These are phyloP conservation scores for Otatea glauca DNA, from an alignment of 176 grass and related monocot genomes.

Conservation along the genomic window DNA sequence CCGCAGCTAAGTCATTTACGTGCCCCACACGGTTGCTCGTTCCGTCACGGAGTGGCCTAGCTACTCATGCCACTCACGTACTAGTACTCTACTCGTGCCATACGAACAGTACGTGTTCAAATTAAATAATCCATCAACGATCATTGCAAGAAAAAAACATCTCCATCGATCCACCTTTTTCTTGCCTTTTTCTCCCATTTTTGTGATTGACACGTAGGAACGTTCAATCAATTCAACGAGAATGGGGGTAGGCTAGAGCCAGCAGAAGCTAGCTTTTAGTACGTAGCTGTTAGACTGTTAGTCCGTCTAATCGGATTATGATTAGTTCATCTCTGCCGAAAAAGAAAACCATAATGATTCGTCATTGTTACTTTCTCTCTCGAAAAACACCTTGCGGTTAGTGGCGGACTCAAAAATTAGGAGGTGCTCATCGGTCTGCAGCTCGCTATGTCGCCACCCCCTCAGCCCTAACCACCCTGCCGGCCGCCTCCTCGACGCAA, in stretches of 20 bases:
- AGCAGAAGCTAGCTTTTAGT: not conserved
- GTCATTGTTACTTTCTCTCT: not conserved
- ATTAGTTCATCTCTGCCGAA: not conserved
- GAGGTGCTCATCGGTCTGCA: too few relatives aligned
- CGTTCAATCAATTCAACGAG: not conserved
- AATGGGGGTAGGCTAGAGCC: not conserved
- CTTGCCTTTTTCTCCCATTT: not conserved
- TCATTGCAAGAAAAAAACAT: not conserved
- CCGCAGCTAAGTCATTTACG: not conserved
- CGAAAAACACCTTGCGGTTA: not conserved
- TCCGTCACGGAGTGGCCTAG: slow-evolving; percentile 17
- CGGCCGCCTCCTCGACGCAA: too few relatives aligned
- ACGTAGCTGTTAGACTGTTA: not conserved
- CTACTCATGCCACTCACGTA: not conserved
- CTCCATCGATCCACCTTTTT: not conserved
- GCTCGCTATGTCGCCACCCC: too few relatives aligned
- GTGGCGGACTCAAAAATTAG: too few relatives aligned
- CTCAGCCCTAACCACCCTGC: too few relatives aligned
- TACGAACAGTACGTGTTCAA: not conserved
- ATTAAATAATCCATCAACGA: not conserved
- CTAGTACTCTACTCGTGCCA: not conserved
- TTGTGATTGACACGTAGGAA: not conserved
- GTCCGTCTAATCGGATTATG: not conserved
- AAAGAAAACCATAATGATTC: not conserved
- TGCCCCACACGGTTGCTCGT: not conserved